phyloP scores from a whole-genome alignment of 2,329 filamentous ascomycete genomes.

The Beauveria brongniartii region DNA sequence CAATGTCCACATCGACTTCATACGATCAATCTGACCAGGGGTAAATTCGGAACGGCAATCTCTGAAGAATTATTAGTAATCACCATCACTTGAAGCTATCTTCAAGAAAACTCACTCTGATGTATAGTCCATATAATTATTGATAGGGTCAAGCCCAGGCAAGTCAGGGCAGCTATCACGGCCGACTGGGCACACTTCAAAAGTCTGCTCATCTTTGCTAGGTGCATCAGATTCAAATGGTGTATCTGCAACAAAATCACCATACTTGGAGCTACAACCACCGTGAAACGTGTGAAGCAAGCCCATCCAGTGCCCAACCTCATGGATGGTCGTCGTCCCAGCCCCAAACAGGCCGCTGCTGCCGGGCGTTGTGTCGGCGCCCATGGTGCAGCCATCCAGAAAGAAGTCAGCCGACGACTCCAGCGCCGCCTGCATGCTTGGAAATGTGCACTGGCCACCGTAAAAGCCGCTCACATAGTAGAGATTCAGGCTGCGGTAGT shows the following conservation, averaged over 20 bases:
- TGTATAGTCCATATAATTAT: conserved; percentile 33
- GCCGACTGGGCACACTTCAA: conserved; percentile 27
- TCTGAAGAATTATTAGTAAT: neutral
- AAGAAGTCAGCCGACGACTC: conserved; percentile 21
- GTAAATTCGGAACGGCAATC: neutral
- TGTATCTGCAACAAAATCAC: conserved; percentile 18
- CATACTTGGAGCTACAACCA: conserved; percentile 27
- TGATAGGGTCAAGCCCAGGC: conserved; percentile 27
- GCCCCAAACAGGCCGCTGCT: conserved; percentile 26
- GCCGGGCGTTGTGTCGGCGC: conserved; percentile 28
- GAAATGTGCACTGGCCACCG: conserved; percentile 39
- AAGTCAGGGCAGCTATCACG: conserved; percentile 27
- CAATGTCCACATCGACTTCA: neutral
- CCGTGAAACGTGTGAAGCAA: conserved; percentile 40
- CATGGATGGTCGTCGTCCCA: conserved; percentile 29
- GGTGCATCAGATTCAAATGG: neutral
- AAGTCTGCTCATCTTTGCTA: neutral
- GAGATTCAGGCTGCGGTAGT: conserved; percentile 35
- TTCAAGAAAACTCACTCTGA: neutral
- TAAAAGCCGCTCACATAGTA: conserved; percentile 33
- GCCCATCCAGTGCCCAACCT: conserved; percentile 42
- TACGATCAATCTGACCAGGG: neutral
- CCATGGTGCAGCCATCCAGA: conserved; percentile 32
- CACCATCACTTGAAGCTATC: neutral
- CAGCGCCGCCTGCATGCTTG: conserved; percentile 20